A percentile compares a stretch with the other conserved stretches of the same genome.
These are phyloP conservation scores for Elsinoe australis DNA, from an alignment of 2,329 filamentous ascomycete genomes.

Conservation along the genomic window DNA sequence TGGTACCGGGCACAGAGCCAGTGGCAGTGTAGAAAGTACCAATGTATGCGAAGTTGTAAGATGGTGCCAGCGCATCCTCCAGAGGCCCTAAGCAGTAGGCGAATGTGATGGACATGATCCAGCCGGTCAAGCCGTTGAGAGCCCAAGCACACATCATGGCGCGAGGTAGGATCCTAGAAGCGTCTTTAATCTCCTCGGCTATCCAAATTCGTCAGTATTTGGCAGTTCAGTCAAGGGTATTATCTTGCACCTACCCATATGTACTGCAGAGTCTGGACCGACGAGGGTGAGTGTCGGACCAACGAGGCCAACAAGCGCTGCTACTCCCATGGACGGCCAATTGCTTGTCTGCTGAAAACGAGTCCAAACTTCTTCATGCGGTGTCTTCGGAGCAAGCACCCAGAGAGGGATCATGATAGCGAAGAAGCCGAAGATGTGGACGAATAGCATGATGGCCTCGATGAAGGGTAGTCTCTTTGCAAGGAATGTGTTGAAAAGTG, in stretches of 20 bases:
- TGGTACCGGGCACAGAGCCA: constrained; percentile 28
- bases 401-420: constrained; percentile 29
- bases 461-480: constrained; percentile 25
- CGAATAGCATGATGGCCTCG: constrained; percentile 26
- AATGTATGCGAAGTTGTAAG: constrained; percentile 29
- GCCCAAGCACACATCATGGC: constrained; percentile 22
- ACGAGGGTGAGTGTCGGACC: not conserved
- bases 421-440: constrained; percentile 29
- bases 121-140: constrained; percentile 25
- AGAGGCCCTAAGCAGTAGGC: constrained; percentile 31
- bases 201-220: too few relatives aligned
- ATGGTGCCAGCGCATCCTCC: constrained; percentile 24
- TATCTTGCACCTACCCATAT: too few relatives aligned
- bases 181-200: constrained; percentile 27
- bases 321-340: constrained; percentile 26
- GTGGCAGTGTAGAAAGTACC: constrained; percentile 33
- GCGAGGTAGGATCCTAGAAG: constrained; percentile 22
- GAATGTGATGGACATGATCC: constrained; percentile 29
- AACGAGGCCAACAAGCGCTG: constrained; percentile 7
- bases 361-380: constrained; percentile 24
- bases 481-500: constrained; percentile 26
- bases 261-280: constrained; percentile 18
- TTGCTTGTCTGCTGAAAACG: constrained; percentile 23
- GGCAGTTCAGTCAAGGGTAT: too few relatives aligned
- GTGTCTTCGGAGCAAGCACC: constrained; percentile 25